Conservation (phyloP, 257 asterid species). For the Gentiana straminea region DNA sequence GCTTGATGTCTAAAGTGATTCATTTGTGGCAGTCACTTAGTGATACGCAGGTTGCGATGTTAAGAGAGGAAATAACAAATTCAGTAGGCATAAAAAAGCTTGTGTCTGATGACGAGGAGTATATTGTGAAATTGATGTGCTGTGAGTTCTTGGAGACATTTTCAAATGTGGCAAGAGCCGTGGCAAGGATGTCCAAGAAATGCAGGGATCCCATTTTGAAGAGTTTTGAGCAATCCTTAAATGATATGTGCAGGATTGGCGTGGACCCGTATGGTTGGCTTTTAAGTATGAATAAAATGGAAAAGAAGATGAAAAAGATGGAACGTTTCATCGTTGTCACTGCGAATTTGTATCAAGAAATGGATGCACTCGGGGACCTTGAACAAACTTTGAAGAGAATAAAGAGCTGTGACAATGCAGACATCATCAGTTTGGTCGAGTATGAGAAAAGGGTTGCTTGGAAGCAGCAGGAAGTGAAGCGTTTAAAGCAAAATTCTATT, state of each 20-base stretch:
- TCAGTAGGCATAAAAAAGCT: constrained; percentile 59
- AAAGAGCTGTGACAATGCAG: constrained; percentile 43
- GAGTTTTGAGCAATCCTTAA: constrained; percentile 69
- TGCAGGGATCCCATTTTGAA: constrained; percentile 60
- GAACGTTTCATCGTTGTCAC: constrained; percentile 39
- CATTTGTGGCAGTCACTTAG: constrained; percentile 75
- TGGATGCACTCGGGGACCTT: constrained; percentile 74
- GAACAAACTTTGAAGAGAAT: constrained; percentile 69
- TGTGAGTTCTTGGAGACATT: constrained; percentile 58
- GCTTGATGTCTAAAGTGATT: constrained; percentile 77
- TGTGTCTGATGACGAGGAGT: constrained; percentile 61
- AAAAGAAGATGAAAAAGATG: constrained; percentile 61
- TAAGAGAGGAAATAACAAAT: constrained; percentile 55
- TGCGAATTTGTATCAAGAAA: constrained; percentile 63
- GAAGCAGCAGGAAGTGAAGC: constrained; percentile 74
- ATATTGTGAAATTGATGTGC: constrained; percentile 51
- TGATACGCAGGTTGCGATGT: constrained; percentile 57
- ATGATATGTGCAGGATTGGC: constrained; percentile 43
- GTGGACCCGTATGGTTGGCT: constrained; percentile 61
- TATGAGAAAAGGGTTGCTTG: constrained; percentile 69
- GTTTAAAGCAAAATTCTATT: constrained; percentile 51
- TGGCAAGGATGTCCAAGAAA: constrained; percentile 60
- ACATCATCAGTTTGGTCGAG: constrained; percentile 61
- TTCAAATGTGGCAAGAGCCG: constrained; percentile 48
- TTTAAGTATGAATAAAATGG: constrained; percentile 65